A percentile compares a stretch with the other conserved stretches of the same genome.
These are phyloP conservation scores for Vigna nakashimae DNA, from an alignment of 306 rosid species.

Conservation along the genomic window DNA sequence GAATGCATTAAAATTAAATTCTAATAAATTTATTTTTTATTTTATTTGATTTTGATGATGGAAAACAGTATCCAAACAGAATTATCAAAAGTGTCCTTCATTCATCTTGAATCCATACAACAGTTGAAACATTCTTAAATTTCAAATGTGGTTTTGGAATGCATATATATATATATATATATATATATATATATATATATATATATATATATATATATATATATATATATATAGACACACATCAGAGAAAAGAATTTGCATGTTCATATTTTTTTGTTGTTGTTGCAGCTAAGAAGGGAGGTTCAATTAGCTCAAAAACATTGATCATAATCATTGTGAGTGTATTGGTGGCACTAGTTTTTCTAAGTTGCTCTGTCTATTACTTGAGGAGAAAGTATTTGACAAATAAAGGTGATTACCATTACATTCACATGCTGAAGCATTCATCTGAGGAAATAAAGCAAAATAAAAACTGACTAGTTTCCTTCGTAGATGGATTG, in stretches of 20 bases:
- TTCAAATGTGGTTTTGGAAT: neutral
- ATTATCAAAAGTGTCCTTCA: neutral
- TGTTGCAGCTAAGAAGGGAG: constrained; percentile 28
- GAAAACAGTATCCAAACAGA: neutral
- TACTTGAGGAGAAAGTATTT: constrained; percentile 5
- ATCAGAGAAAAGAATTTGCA: neutral
- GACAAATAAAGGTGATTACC: constrained; percentile 34
- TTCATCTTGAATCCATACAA: neutral
- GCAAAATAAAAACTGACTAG: neutral
- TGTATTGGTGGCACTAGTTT: constrained; percentile 42
- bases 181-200: neutral
- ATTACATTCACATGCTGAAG: neutral
- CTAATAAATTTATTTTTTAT: neutral
- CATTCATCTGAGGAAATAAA: neutral
- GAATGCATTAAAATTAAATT: too few relatives aligned
- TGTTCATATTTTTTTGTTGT: constrained; percentile 2
- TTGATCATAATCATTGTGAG: constrained; percentile 26
- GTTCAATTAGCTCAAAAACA: constrained; percentile 26
- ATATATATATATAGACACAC: neutral
- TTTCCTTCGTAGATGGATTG: constrained; percentile 16
- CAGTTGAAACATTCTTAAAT: neutral
- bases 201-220: too few relatives aligned
- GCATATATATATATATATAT: neutral
- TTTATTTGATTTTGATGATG: neutral
- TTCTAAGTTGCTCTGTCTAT: constrained; percentile 34